Base-by-base conservation (phyloP, 2,329 filamentous ascomycete genomes). In the Didymella segeticola region DNA sequence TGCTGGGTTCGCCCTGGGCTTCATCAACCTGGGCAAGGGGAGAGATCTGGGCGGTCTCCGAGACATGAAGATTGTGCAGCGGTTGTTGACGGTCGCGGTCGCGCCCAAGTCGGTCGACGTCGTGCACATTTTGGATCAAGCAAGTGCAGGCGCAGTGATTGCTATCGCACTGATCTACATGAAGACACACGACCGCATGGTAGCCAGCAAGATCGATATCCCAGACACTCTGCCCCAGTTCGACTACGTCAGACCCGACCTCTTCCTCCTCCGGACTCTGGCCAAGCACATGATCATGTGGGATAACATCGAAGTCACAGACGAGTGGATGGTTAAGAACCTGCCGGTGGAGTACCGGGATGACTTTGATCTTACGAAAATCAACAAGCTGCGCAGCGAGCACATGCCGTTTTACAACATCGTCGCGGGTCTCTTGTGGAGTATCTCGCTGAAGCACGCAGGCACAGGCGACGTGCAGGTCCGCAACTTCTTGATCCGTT, bases 321-420 rank as follows among this genome's bases (percentile, higher is more conserved):
- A 87, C 58, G 78, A 82, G 15, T 99, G 93, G 92, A 85, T 98
- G 43, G 79, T 86, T 47, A 79, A 80, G 27, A 93, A 87, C 58
- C 79, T 98, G 2, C 93, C 93, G 0, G 66, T 73, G 7, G 82
- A 86, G 25, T 96, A 95, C 67, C 86, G 83, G 43, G 69, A 78
- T 11, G 81, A 86, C 36, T 82, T 85, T 54, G 82, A 81, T 20
- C 80, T 96, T 12, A 81, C 80, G 37, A 76, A 77, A 33, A 82
- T 89, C 25, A 79, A 78, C 42, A 80, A 81, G 41, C 80, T 98
- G 39, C 87, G 85, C 50, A 96, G 90, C 53, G 87, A 89, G 39
- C 91, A 98, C 60, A 85, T 99, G 70, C 89, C 95, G 0, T 93
- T 97, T 68, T 96, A 92, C 78, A 93, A 96, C 64, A 96, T 98